phyloP scores from a whole-genome alignment of 2,329 filamentous ascomycete genomes.

The Botrytis cinerea region DNA sequence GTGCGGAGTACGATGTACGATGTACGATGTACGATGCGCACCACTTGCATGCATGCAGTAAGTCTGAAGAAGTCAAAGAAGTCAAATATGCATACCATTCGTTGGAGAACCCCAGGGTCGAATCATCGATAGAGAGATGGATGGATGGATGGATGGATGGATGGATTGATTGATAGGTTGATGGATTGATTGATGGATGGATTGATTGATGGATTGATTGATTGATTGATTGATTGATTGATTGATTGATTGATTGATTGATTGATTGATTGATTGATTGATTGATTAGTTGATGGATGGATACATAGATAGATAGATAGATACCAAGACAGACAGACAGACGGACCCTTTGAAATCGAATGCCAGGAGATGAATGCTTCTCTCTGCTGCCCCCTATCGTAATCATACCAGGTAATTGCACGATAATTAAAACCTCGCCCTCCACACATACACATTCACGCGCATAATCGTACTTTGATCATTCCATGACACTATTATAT shows the following conservation, averaged over 20 bases:
- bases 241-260: too few relatives aligned
- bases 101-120: background rate
- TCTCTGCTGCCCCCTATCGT: background rate
- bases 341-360: background rate
- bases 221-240: too few relatives aligned
- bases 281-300: too few relatives aligned
- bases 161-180: too few relatives aligned
- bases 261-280: too few relatives aligned
- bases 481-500: background rate
- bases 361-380: background rate
- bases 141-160: too few relatives aligned
- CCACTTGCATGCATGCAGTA: background rate
- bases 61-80: background rate
- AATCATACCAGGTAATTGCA: background rate
- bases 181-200: too few relatives aligned
- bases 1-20: background rate
- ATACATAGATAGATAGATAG: background rate
- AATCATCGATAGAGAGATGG: background rate
- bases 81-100: background rate
- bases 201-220: too few relatives aligned
- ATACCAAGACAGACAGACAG: background rate
- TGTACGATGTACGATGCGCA: background rate
- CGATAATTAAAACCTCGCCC: background rate
- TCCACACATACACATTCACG: background rate
- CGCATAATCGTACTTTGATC: background rate